Evolutionary conservation across 257 asterid genomes (phyloP).

Genomic region (Orobanche coerulescens): DNA sequence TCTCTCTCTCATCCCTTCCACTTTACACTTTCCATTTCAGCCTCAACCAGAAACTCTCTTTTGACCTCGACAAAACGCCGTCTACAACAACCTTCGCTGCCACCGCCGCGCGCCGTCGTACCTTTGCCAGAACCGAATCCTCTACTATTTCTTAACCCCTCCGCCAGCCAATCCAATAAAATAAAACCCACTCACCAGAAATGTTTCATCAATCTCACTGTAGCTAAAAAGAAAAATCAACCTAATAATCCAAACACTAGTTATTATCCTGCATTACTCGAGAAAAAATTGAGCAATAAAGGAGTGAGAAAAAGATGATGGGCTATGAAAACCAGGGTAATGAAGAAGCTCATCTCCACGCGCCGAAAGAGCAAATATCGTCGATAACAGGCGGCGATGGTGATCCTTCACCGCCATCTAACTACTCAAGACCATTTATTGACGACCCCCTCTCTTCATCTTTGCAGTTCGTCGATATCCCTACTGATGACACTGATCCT

Average conservation of each 20-base stretch:
- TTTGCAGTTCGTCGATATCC: constrained; percentile 47
- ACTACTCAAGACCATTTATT: constrained; percentile 32
- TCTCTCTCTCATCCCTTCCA: not conserved
- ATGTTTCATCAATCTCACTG: constrained; percentile 7
- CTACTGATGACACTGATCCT: constrained; percentile 37
- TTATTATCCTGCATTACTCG: not conserved
- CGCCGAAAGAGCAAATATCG: constrained; percentile 54
- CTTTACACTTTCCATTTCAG: constrained; percentile 25
- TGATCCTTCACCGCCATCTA: constrained; percentile 32
- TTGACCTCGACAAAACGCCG: constrained; percentile 17
- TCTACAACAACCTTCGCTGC: not conserved
- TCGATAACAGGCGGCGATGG: constrained; percentile 50
- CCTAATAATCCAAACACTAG: constrained; percentile 1
- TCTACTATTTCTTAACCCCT: not conserved
- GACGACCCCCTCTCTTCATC: constrained; percentile 51
- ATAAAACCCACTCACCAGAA: not conserved
- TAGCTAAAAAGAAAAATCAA: not conserved
- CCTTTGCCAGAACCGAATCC: constrained; percentile 4
- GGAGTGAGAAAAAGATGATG: constrained; percentile 53
- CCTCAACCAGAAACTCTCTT: constrained; percentile 12
- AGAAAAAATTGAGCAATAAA: not conserved
- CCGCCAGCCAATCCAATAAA: not conserved
- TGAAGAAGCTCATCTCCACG: constrained; percentile 44
- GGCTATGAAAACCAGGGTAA: constrained; percentile 50
- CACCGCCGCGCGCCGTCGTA: not conserved